Evolutionary conservation across 2,329 filamentous ascomycete species (phyloP).

Genomic region (Hymenoscyphus infarciens): DNA sequence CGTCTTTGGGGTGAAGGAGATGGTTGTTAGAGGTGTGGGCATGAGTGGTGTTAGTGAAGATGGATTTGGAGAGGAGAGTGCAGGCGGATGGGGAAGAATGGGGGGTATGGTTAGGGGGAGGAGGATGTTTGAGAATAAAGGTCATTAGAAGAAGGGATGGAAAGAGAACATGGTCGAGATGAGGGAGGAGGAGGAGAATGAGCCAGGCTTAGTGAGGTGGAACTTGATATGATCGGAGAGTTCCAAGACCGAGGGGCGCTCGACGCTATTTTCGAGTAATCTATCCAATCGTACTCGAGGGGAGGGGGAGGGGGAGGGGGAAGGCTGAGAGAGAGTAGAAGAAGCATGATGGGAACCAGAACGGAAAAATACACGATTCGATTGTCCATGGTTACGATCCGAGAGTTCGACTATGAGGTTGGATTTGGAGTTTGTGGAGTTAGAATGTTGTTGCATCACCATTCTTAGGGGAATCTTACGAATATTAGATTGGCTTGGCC

Average conservation of each 20-base stretch:
- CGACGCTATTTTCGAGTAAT: no score
- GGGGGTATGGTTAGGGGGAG: constrained; percentile 8
- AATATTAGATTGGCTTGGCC: no score
- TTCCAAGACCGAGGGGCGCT: neutral
- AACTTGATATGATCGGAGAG: neutral
- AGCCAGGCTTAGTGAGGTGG: neutral
- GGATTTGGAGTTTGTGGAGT: no score
- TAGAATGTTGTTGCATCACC: no score
- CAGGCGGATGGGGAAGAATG: neutral
- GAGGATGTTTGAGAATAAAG: constrained; percentile 12
- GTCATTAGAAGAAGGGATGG: constrained; percentile 1
- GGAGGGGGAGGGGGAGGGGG: no score
- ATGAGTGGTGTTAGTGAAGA: neutral
- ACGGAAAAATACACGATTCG: neutral
- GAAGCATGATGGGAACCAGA: neutral
- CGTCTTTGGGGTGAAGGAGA: constrained; percentile 8
- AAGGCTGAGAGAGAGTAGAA: neutral
- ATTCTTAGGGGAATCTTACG: neutral
- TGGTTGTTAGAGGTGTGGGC: neutral
- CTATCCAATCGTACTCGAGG: no score
- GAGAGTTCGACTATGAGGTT: neutral
- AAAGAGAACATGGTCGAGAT: neutral
- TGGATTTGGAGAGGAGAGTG: neutral
- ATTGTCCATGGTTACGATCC: neutral
- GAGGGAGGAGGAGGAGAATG: neutral